Evolutionary conservation across 2,329 filamentous ascomycete genomes (phyloP).

Genomic region (Hymenoscyphus salicellus): DNA sequence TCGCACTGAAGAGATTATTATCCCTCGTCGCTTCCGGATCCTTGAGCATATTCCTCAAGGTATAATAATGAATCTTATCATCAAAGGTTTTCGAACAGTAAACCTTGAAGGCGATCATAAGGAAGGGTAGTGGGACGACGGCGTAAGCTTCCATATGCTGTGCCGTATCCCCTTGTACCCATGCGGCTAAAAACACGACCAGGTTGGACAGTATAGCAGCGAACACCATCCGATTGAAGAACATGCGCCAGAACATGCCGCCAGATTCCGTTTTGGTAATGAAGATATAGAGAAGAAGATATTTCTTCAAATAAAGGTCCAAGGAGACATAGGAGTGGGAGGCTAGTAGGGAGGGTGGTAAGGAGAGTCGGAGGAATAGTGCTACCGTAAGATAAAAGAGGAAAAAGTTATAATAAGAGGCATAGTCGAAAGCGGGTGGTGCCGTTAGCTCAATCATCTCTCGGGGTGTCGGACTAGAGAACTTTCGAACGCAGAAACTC

Average conservation of each 20-base stretch:
- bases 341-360: conserved; percentile 82
- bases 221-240: conserved; percentile 92
- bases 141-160: conserved; percentile 60
- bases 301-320: conserved; percentile 91
- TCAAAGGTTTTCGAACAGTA: conserved; percentile 79
- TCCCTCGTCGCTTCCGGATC: conserved; percentile 43
- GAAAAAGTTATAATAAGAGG: conserved; percentile 97
- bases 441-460: conserved; percentile 91
- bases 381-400: conserved; percentile 90
- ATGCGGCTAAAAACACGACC: conserved; percentile 73
- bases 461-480: conserved; percentile 82
- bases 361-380: conserved; percentile 77
- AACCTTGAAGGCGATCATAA: conserved; percentile 80
- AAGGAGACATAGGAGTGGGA: conserved; percentile 86
- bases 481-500: conserved; percentile 80
- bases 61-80: conserved; percentile 75
- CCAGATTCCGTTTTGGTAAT: conserved; percentile 96
- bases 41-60: conserved; percentile 55
- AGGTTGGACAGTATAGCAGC: conserved; percentile 74
- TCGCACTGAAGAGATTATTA: conserved; percentile 53
- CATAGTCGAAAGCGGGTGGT: conserved; percentile 89
- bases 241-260: conserved; percentile 83
- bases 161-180: conserved; percentile 60
- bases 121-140: conserved; percentile 70
- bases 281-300: conserved; percentile 89